Conservation (phyloP, 192 early-diverging fungal species). For the Backusella luteola region DNA sequence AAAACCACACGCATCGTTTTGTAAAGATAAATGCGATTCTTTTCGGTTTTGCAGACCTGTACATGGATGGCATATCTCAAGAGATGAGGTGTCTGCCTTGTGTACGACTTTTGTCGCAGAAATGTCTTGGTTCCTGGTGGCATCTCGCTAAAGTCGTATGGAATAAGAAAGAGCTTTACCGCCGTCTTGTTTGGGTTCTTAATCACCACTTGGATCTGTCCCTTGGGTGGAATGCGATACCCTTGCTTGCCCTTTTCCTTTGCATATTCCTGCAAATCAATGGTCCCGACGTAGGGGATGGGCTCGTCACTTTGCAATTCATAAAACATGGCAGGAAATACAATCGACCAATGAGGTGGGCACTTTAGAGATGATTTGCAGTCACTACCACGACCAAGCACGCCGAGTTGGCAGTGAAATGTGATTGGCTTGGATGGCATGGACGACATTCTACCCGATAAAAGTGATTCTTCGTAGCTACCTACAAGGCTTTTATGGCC, state of each 20-base stretch:
- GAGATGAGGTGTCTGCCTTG: slow-evolving; percentile 17
- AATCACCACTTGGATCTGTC: slow-evolving; percentile 80
- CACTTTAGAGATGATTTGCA: slow-evolving; percentile 58
- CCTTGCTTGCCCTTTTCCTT: background rate
- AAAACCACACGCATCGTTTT: slow-evolving; percentile 73
- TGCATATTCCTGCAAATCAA: slow-evolving; percentile 50
- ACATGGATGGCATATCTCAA: slow-evolving; percentile 79
- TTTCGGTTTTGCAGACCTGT: slow-evolving; percentile 60
- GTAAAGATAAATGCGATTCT: slow-evolving; percentile 61
- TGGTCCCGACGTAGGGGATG: slow-evolving; percentile 74
- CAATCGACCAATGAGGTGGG: slow-evolving; percentile 60
- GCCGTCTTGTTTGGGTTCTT: slow-evolving; percentile 77
- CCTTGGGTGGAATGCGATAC: slow-evolving; percentile 70
- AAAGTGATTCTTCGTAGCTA: slow-evolving; percentile 68
- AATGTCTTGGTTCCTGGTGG: slow-evolving; percentile 72
- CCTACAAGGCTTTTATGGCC: slow-evolving; percentile 42
- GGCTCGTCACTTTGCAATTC: slow-evolving; percentile 55
- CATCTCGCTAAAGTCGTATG: slow-evolving; percentile 79
- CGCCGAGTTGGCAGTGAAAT: slow-evolving; percentile 72
- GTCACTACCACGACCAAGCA: slow-evolving; percentile 53
- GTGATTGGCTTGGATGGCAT: slow-evolving; percentile 70
- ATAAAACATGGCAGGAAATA: slow-evolving; percentile 77
- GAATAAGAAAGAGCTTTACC: slow-evolving; percentile 76
- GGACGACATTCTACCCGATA: slow-evolving; percentile 75
- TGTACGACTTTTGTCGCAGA: slow-evolving; percentile 75